Evolutionary conservation across 2,329 filamentous ascomycete genomes (phyloP).

Genomic region (Talaromyces funiculosus): DNA sequence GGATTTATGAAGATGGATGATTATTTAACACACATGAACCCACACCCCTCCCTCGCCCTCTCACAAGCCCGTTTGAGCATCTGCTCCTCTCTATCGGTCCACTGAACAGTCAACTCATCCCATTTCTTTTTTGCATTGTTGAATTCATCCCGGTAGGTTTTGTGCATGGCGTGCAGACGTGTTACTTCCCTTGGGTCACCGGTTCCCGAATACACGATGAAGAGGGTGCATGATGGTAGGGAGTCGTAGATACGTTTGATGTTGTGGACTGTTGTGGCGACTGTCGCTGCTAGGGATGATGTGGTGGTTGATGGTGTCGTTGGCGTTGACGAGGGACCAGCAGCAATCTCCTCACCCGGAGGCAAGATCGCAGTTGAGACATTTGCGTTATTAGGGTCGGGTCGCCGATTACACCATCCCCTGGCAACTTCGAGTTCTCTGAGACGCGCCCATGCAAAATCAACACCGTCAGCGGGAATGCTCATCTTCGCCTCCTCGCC

Average conservation of each 20-base stretch:
- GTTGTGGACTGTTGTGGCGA: constrained; percentile 46
- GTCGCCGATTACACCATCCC: constrained; percentile 54
- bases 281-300: constrained; percentile 39
- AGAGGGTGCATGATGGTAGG: constrained; percentile 54
- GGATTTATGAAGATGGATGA: neutral
- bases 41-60: constrained; percentile 53
- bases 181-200: constrained; percentile 55
- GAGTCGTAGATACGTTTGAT: constrained; percentile 51
- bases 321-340: constrained; percentile 2
- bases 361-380: constrained; percentile 27
- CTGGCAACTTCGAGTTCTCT: constrained; percentile 56
- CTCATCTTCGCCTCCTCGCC: constrained; percentile 41
- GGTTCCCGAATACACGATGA: constrained; percentile 60
- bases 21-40: constrained; percentile 56
- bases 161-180: constrained; percentile 52
- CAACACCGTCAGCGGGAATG: constrained; percentile 49
- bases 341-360: constrained; percentile 21
- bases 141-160: constrained; percentile 53
- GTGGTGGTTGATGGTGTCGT: neutral
- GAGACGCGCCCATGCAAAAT: constrained; percentile 59
- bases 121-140: constrained; percentile 53
- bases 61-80: constrained; percentile 52
- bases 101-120: constrained; percentile 58
- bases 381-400: constrained; percentile 42
- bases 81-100: constrained; percentile 61